phyloP scores from a whole-genome alignment of 305 asterid genomes.

The Petunia hybrid region DNA sequence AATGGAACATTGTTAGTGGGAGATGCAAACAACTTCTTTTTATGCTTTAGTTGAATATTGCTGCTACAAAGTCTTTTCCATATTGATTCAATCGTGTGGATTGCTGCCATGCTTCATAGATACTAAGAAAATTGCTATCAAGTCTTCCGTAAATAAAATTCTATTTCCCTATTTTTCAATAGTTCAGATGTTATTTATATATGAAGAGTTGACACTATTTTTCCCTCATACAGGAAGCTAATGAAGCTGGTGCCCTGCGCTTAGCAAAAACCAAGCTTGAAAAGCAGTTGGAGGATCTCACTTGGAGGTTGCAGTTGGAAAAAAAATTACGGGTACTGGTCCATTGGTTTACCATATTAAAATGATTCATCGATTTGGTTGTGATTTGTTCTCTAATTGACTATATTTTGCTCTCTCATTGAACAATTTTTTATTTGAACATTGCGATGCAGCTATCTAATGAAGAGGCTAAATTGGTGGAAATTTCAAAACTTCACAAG shows the following conservation, averaged over 20 bases:
- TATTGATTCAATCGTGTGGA: conserved; percentile 3
- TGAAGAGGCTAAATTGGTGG: conserved; percentile 83
- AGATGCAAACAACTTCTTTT: conserved; percentile 9
- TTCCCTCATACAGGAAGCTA: conserved; percentile 74
- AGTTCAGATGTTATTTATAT: conserved; percentile 13
- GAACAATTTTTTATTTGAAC: not conserved
- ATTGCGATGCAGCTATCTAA: conserved; percentile 67
- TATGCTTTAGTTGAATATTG: conserved; percentile 26
- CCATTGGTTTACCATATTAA: conserved; percentile 18
- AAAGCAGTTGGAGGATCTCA: conserved; percentile 95
- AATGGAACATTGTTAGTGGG: not conserved
- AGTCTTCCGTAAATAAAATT: conserved; percentile 10
- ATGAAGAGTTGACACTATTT: conserved; percentile 17
- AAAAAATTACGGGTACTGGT: conserved; percentile 81
- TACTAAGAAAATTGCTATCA: conserved; percentile 7
- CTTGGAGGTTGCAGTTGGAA: conserved; percentile 96
- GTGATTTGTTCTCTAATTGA: conserved; percentile 12
- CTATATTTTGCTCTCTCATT: not conserved
- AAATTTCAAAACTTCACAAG: conserved; percentile 89
- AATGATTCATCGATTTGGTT: conserved; percentile 27
- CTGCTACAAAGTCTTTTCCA: conserved; percentile 9
- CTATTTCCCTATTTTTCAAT: not conserved
- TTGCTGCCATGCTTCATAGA: not conserved
- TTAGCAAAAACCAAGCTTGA: conserved; percentile 92
- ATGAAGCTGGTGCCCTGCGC: conserved; percentile 96